Evolutionary conservation across 2,329 filamentous ascomycete genomes (phyloP).

Genomic region (Dactylella cylindrospora): DNA sequence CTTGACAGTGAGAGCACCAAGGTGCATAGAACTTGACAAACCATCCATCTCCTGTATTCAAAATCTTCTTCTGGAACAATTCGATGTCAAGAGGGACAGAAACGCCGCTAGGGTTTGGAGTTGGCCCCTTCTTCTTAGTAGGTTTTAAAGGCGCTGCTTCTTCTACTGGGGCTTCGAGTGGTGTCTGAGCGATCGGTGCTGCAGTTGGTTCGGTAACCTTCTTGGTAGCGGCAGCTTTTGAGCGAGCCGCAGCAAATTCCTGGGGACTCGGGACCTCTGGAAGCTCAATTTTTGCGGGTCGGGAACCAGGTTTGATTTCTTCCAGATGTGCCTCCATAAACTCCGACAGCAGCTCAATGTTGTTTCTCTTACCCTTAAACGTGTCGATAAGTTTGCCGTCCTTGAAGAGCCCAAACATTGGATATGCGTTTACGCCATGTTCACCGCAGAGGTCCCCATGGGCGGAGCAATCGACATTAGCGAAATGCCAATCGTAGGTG

Average conservation of each 20-base stretch:
- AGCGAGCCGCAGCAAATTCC: constrained; percentile 53
- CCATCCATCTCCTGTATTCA: constrained; percentile 86
- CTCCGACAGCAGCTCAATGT: constrained; percentile 64
- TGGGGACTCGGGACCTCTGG: constrained; percentile 67
- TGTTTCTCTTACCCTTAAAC: constrained; percentile 66
- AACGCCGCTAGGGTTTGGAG: constrained; percentile 71
- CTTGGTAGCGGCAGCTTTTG: constrained; percentile 53
- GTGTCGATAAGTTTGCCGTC: constrained; percentile 69
- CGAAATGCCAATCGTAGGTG: constrained; percentile 89
- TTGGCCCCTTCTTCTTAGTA: constrained; percentile 39
- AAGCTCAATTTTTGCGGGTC: constrained; percentile 67
- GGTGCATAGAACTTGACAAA: constrained; percentile 99
- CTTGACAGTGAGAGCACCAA: constrained; percentile 95
- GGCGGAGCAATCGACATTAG: constrained; percentile 78
- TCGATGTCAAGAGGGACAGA: constrained; percentile 78
- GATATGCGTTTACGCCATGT: constrained; percentile 69
- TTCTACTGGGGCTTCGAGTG: constrained; percentile 50
- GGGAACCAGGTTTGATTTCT: constrained; percentile 74
- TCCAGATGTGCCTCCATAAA: constrained; percentile 78
- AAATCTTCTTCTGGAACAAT: constrained; percentile 81
- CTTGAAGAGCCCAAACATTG: constrained; percentile 77
- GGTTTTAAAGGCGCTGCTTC: constrained; percentile 52
- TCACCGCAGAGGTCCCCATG: constrained; percentile 74
- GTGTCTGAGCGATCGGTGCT: constrained; percentile 42
- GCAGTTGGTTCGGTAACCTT: constrained; percentile 48